Percentiles rank a stretch among this genome's conserved stretches.
These are phyloP conservation scores for Plantago coronopus DNA, from an alignment of 305 asterid genomes.

Conservation along the genomic window DNA sequence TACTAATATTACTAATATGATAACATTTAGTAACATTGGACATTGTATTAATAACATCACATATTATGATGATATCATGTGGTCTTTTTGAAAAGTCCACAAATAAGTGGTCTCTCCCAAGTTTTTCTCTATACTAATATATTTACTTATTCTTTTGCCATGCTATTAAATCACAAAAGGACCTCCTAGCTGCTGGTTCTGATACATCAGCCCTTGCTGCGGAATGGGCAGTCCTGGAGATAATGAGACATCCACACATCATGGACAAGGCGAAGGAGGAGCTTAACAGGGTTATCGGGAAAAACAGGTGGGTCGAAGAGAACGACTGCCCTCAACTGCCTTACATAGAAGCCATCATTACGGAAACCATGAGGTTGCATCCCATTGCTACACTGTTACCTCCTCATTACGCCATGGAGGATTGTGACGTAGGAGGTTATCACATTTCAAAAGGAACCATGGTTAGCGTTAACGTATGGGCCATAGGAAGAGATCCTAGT, in stretches of 20 bases:
- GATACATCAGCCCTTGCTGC: constrained; percentile 34
- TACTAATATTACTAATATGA: too few relatives aligned
- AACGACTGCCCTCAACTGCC: constrained; percentile 25
- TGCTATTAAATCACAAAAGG: constrained; percentile 4
- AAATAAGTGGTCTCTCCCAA: too few relatives aligned
- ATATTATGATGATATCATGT: too few relatives aligned
- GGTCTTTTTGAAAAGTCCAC: too few relatives aligned
- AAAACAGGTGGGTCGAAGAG: constrained; percentile 32
- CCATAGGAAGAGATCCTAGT: constrained; percentile 20
- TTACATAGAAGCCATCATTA: constrained; percentile 36
- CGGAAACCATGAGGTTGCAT: constrained; percentile 30
- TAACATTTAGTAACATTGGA: too few relatives aligned
- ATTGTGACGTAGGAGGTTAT: constrained; percentile 34
- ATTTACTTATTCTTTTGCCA: not conserved
- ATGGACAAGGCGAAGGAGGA: constrained; percentile 25
- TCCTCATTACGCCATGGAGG: constrained; percentile 25
- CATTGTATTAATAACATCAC: too few relatives aligned
- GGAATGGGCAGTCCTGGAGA: constrained; percentile 41
- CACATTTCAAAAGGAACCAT: constrained; percentile 27
- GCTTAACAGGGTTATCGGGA: constrained; percentile 23
- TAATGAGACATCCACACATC: constrained; percentile 25
- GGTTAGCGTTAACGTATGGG: constrained; percentile 18
- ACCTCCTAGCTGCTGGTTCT: constrained; percentile 29
- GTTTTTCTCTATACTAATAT: too few relatives aligned
- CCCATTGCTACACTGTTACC: constrained; percentile 29